phyloP scores from a whole-genome alignment of 140 eudicot species.

The Cichorium intybus region DNA sequence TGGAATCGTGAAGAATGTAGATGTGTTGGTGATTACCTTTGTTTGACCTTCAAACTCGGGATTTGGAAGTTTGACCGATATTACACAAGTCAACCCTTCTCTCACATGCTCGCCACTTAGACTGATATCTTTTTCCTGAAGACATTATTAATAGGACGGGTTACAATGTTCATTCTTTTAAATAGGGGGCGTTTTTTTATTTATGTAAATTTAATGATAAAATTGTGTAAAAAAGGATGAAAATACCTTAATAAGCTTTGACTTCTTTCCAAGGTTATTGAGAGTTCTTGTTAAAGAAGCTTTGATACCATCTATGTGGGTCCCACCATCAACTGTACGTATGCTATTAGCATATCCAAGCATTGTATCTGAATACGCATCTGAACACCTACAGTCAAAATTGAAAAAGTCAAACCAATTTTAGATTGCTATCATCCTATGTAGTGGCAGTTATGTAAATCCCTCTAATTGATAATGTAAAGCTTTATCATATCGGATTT shows the following conservation, averaged over 20 bases:
- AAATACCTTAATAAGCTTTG: constrained; percentile 75
- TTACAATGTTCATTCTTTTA: no score
- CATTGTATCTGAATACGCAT: constrained; percentile 96
- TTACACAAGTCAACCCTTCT: constrained; percentile 94
- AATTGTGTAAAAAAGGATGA: constrained; percentile 3
- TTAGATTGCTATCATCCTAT: background rate
- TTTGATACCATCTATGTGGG: constrained; percentile 95
- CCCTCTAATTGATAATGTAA: constrained; percentile 2
- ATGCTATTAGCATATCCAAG: constrained; percentile 99
- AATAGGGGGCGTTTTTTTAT: no score
- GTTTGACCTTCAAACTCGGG: constrained; percentile 99
- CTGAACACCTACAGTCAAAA: constrained; percentile 75
- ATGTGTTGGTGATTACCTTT: constrained; percentile 49
- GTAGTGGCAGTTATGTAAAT: constrained; percentile 1
- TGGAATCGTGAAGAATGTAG: background rate
- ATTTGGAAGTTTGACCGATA: constrained; percentile 92
- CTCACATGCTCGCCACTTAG: constrained; percentile 95
- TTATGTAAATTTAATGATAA: no score
- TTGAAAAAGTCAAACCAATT: constrained; percentile 7
- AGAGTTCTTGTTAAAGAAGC: constrained; percentile 88
- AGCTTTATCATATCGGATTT: background rate
- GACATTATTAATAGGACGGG: no score
- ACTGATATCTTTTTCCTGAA: constrained; percentile 81
- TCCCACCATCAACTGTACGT: constrained; percentile 95
- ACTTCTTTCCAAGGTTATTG: constrained; percentile 80